These are phyloP conservation scores for Dionaea muscipula DNA, from an alignment of 179 eudicot species.

Conservation along the genomic window DNA sequence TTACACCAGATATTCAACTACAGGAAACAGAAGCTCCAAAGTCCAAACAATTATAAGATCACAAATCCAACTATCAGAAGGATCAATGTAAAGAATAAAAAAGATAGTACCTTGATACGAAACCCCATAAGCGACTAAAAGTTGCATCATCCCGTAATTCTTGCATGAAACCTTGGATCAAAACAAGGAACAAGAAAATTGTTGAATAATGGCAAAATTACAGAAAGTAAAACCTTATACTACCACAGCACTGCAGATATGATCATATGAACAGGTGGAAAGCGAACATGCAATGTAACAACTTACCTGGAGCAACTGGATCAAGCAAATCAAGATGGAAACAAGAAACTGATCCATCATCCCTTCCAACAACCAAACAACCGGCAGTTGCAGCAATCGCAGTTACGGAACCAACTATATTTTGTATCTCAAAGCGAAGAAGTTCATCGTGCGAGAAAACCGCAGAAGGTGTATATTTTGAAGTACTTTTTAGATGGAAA, in stretches of 20 bases:
- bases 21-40: too few species aligned
- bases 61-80: too few species aligned
- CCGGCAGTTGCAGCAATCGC: constrained; percentile 56
- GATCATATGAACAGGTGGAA: neutral
- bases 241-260: neutral
- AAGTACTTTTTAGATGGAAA: constrained; percentile 35
- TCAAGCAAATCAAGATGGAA: constrained; percentile 63
- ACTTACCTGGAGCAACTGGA: constrained; percentile 54
- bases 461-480: constrained; percentile 43
- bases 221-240: neutral
- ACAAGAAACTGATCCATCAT: constrained; percentile 69
- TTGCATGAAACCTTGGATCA: constrained; percentile 45
- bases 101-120: constrained; percentile 64
- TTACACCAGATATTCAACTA: too few species aligned
- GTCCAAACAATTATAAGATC: too few species aligned
- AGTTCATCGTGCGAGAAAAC: constrained; percentile 45
- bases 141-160: constrained; percentile 85
- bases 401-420: constrained; percentile 42
- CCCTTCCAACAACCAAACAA: constrained; percentile 69
- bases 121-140: constrained; percentile 81
- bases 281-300: neutral
- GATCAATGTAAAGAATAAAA: neutral
- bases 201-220: neutral
- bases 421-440: constrained; percentile 36
- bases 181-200: neutral